Base-by-base conservation (phyloP, 495 filamentous ascomycete species). In the Trichoderma parareesei region DNA sequence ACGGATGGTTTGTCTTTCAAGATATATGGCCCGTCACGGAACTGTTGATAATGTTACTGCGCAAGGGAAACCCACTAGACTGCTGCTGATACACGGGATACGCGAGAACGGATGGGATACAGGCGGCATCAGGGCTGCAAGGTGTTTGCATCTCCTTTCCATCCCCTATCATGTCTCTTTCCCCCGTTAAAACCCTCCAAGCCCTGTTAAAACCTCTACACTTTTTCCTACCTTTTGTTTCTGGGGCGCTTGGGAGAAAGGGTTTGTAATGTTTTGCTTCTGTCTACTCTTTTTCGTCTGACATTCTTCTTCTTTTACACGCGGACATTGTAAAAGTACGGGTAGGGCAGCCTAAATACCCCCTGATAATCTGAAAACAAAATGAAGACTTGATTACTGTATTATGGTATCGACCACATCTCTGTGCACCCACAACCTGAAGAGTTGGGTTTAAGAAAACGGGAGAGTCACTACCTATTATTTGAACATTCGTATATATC, bases 291-390 rank as follows among this genome's bases (percentile, higher is more conserved):
- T 27, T 2, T 27, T 27, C n/a, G n/a, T n/a, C n/a, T n/a, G n/a
- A n/a, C n/a, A n/a, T 27, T 27, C 27, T 27, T 27, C 27, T 49
- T 49, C 5, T n/a, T 49, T 49, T 49, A 3, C 46, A 20, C 16
- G 46, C 46, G 46, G 46, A 49, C 46, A 18, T 49, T 49, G 18
- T 49, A 49, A 49, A 49, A 27, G 40, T 20, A 49, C 46, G 46
- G 46, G 27, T 20, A n/a, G 46, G n/a, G 46, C 46, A 49, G 46
- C 46, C 43, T 18, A 49, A 49, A 49, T 49, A 49, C 46, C 46
- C 46, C 43, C 9, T 49, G 46, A 49, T 49, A 49, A 49, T 27
- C 46, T 49, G 46, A 27, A 27, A 27, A 27, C 27, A 49, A 18
- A 49, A 49, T 16, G 46, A 49, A n/a, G 27, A 27, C 20, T 49